Base-by-base conservation (phyloP, 805 yeast genomes). In the Lipomyces japonicus region DNA sequence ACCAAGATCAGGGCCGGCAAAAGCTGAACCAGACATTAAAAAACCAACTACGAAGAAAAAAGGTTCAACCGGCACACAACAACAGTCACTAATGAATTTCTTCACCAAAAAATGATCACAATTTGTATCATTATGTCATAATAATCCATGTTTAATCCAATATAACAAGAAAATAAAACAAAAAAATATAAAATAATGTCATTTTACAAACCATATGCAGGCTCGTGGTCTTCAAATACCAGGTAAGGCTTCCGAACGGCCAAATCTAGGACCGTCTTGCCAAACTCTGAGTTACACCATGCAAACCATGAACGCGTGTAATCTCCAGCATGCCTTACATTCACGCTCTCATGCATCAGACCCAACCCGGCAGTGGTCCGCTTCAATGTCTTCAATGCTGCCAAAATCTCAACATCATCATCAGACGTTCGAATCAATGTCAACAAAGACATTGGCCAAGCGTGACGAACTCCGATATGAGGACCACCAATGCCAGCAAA, bases 201-300 rank as follows among this genome's bases (percentile, higher is more conserved):
- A 6, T 14, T 9, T 34, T 14, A 6, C 37, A 6, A 34, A n/a
- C 37, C 24, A 19, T 46, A 46, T 32, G 50, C 37, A 24, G 37
- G 47, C 21, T 43, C 51, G 12, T 19, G 51, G 2, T 71, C 66
- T 39, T 75, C 76, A 61, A 86, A 82, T 12, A 87, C 76, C 57
- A 86, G 68, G 61, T 84, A 77, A 0, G 95, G 95, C 63, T 84
- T 85, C 44, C 84, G 70, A 50, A 75, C 69, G 1, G 91, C 89
- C 53, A 88, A 68, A 60, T 86, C 83, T 40, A 88, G 65, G n/a
- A 88, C 82, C 0, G 95, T 83, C 66, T 86, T 86, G 19, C 89
- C 96, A 69, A 88, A 86, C 67, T 89, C 96, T 1, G 95, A 81
- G 64, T 88, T 88, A 59, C 95, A 85, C 96, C 96, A 88, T 3